Evolutionary conservation across 2,329 filamentous ascomycete genomes (phyloP).

Genomic region (Pseudogymnoascus sp.): DNA sequence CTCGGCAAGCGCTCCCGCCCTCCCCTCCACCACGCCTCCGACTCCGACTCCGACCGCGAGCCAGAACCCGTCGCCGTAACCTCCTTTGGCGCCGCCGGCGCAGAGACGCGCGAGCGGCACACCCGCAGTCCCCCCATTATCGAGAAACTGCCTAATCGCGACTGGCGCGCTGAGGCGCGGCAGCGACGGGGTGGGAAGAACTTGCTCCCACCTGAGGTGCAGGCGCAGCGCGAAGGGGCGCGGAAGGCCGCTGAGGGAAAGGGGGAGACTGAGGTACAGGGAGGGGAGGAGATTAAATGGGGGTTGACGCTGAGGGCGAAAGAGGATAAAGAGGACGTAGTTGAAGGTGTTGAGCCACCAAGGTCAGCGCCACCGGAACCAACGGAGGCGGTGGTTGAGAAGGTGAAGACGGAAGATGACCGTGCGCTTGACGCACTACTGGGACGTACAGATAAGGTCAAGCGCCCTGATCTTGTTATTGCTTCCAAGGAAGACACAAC

Average conservation of each 20-base stretch:
- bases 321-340: conserved; percentile 15
- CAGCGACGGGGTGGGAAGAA: conserved; percentile 43
- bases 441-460: conserved; percentile 41
- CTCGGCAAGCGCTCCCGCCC: conserved; percentile 7
- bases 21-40: neutral
- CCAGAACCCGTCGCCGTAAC: neutral
- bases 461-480: conserved; percentile 44
- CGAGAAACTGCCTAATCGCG: conserved; percentile 46
- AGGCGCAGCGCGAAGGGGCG: conserved; percentile 39
- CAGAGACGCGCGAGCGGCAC: conserved; percentile 3
- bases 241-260: conserved; percentile 27
- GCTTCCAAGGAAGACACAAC: conserved; percentile 25
- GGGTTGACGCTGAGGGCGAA: conserved; percentile 18
- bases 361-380: conserved; percentile 12
- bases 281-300: conserved; percentile 22
- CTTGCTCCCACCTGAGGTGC: conserved; percentile 46
- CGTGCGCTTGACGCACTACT: conserved; percentile 59
- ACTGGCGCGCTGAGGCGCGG: conserved; percentile 51
- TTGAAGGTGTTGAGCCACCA: conserved; percentile 16
- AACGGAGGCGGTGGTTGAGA: conserved; percentile 20
- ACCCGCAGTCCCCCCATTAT: conserved; percentile 43
- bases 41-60: conserved; percentile 6
- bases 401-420: conserved; percentile 48
- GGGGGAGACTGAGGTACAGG: conserved; percentile 23
- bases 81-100: neutral